A percentile compares a stretch with the other conserved stretches of the same genome.
phyloP scores from a whole-genome alignment of 73 alveolate species.

The Paramecium sexaurelia region DNA sequence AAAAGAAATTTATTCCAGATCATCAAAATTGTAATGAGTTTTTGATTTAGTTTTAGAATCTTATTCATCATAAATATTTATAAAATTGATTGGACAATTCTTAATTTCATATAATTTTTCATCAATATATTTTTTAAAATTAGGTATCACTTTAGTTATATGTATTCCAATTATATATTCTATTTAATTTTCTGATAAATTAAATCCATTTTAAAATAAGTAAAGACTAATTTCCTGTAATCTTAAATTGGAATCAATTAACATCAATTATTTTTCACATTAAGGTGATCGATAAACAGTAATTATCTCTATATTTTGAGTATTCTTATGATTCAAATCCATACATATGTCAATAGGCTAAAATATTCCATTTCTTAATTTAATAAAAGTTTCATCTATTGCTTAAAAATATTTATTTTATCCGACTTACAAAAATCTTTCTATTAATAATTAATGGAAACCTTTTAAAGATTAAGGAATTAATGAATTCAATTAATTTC shows the following conservation, averaged over 20 bases:
- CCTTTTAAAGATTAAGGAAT: not conserved
- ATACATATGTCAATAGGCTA: slow-evolving; percentile 17
- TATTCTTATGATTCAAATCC: slow-evolving; percentile 16
- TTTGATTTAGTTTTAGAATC: slow-evolving; percentile 17
- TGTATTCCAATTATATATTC: not conserved
- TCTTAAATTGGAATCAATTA: not conserved
- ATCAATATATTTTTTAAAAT: slow-evolving; percentile 13
- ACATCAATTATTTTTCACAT: not conserved
- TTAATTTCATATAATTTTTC: not conserved
- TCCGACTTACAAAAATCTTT: not conserved
- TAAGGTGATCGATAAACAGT: not conserved
- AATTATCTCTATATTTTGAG: not conserved
- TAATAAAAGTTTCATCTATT: not conserved
- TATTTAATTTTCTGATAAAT: not conserved
- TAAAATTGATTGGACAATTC: not conserved
- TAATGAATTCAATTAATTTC: not conserved
- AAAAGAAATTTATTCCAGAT: not conserved
- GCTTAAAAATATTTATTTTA: slow-evolving; percentile 12
- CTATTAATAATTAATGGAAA: not conserved
- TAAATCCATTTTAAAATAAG: not conserved
- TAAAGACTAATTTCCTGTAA: not conserved
- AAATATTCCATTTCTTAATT: not conserved
- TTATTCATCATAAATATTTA: not conserved
- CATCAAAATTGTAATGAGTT: not conserved
- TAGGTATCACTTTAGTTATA: slow-evolving; percentile 12